phyloP scores from a whole-genome alignment of 2,329 filamentous ascomycete species.

The Lecanicillium sp. region DNA sequence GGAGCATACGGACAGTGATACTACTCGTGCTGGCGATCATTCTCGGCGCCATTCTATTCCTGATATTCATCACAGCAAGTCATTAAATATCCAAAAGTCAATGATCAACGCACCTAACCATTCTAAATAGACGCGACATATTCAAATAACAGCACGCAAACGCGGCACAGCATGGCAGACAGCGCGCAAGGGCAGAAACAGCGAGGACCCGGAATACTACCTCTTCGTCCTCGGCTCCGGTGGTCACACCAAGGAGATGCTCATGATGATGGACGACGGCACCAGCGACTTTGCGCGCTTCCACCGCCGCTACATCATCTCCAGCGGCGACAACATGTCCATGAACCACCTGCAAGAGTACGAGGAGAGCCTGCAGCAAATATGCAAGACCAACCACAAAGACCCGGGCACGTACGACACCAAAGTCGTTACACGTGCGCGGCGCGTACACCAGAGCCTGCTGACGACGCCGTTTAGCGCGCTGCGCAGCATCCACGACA shows the following conservation, averaged over 20 bases:
- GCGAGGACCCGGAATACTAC: constrained; percentile 38
- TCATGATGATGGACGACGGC: constrained; percentile 65
- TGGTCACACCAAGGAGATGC: constrained; percentile 92
- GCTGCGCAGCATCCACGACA: constrained; percentile 55
- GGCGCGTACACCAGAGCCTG: constrained; percentile 74
- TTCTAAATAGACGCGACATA: constrained; percentile 23
- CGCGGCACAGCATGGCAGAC: constrained; percentile 10
- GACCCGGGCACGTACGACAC: constrained; percentile 50
- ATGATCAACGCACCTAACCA: constrained; percentile 2
- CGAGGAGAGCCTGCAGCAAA: constrained; percentile 23
- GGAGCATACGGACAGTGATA: no score
- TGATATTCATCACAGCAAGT: constrained; percentile 24
- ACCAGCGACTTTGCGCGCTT: constrained; percentile 42
- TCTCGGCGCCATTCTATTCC: constrained; percentile 1
- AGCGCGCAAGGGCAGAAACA: not conserved
- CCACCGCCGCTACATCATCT: constrained; percentile 76
- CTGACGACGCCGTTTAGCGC: constrained; percentile 64
- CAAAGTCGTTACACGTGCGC: constrained; percentile 65
- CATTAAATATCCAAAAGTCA: not conserved
- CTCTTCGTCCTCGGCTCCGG: constrained; percentile 85
- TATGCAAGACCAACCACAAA: constrained; percentile 12
- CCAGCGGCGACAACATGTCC: constrained; percentile 64
- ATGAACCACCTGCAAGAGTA: constrained; percentile 56
- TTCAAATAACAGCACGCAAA: constrained; percentile 18
- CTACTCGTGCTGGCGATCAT: not conserved